phyloP scores from a whole-genome alignment of 192 early-diverging fungal species.

The Backusella sp. region DNA sequence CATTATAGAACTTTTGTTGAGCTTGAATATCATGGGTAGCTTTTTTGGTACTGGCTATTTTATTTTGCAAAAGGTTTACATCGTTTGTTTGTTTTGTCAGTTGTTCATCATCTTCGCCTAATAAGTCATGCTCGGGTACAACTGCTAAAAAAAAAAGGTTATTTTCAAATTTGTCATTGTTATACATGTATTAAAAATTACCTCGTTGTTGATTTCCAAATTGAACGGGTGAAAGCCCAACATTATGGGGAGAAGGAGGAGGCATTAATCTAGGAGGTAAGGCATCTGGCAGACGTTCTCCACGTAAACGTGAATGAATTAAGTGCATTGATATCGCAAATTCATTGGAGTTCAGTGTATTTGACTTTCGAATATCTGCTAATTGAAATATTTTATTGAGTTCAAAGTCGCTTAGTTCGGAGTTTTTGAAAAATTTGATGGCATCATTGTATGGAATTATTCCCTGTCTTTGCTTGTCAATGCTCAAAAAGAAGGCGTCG shows the following conservation, averaged over 20 bases:
- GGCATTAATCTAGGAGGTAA: constrained; percentile 62
- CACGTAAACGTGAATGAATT: constrained; percentile 58
- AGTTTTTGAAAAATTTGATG: constrained; percentile 40
- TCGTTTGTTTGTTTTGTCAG: constrained; percentile 58
- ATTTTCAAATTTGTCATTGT: not conserved
- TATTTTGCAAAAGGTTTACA: constrained; percentile 55
- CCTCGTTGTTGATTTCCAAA: constrained; percentile 10
- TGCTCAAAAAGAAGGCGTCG: constrained; percentile 69
- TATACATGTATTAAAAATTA: not conserved
- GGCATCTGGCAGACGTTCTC: constrained; percentile 50
- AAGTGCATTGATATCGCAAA: constrained; percentile 83
- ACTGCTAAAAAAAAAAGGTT: not conserved
- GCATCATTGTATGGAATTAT: constrained; percentile 54
- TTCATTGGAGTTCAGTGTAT: constrained; percentile 64
- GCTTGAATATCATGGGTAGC: constrained; percentile 53
- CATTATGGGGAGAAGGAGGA: constrained; percentile 39
- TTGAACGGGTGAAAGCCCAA: not conserved
- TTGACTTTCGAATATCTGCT: constrained; percentile 61
- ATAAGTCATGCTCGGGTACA: constrained; percentile 26
- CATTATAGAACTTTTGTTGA: constrained; percentile 55
- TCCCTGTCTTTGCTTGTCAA: constrained; percentile 67
- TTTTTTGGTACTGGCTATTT: constrained; percentile 51
- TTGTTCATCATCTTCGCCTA: constrained; percentile 43
- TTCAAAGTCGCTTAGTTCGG: constrained; percentile 29
- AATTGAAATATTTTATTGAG: constrained; percentile 54